Evolutionary conservation across 2,329 filamentous ascomycete genomes (phyloP).

Genomic region (Penicillium sp.): DNA sequence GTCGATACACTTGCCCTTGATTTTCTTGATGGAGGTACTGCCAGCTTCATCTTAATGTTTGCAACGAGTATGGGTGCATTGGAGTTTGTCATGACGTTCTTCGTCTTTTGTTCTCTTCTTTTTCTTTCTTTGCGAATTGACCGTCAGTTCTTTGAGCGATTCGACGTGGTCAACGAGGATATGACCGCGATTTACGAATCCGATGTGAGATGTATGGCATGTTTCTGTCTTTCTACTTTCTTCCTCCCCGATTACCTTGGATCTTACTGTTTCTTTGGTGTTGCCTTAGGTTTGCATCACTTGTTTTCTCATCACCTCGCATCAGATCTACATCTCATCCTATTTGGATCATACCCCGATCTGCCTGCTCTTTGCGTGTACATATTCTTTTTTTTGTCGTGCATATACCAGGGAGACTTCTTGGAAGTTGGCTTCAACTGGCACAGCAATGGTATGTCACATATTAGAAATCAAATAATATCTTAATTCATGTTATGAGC

Average conservation of each 20-base stretch:
- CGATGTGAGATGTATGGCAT: conserved; percentile 35
- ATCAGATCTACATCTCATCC: conserved; percentile 10
- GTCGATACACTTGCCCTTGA: conserved; percentile 15
- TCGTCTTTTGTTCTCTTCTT: background rate
- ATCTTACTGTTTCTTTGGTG: conserved; percentile 15
- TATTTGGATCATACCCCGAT: conserved; percentile 19
- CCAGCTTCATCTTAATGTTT: conserved; percentile 7
- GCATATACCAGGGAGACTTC: conserved; percentile 26
- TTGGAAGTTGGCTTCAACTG: conserved; percentile 3
- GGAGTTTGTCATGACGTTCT: conserved; percentile 21
- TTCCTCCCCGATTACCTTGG: background rate
- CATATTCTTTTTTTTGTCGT: conserved; percentile 29
- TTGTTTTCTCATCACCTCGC: conserved; percentile 7
- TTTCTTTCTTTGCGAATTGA: background rate
- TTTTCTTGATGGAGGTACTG: conserved; percentile 18
- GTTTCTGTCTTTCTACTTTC: conserved; percentile 14
- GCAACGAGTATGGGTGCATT: conserved; percentile 24
- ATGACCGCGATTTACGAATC: conserved; percentile 33
- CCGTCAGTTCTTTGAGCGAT: conserved; percentile 26
- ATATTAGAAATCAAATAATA: background rate
- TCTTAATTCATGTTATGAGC: background rate
- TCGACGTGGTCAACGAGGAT: conserved; percentile 19
- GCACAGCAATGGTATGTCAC: background rate
- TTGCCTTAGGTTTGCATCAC: conserved; percentile 14
- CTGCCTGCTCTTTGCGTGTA: conserved; percentile 29